A percentile compares a stretch with the other conserved stretches of the same genome.
phyloP scores from a whole-genome alignment of 1,284 basidiomycete species.

The Neolentinus lepideus region DNA sequence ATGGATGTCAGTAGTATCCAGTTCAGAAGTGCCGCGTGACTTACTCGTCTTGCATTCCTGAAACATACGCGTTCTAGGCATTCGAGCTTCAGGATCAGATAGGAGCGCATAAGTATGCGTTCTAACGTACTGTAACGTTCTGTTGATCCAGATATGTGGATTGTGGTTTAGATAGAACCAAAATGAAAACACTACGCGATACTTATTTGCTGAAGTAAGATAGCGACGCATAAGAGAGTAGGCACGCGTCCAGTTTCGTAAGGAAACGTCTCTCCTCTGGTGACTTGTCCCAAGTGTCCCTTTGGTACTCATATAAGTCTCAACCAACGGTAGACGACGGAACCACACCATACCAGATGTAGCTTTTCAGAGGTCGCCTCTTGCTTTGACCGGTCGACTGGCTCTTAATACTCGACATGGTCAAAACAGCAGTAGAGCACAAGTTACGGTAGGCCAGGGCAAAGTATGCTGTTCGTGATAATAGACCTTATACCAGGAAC shows the following conservation, averaged over 20 bases:
- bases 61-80: slow-evolving; percentile 32
- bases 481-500: neutral
- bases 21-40: slow-evolving; percentile 8
- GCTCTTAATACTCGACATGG: neutral
- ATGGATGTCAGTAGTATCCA: neutral
- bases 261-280: slow-evolving; percentile 31
- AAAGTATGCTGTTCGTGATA: neutral
- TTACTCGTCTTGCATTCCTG: slow-evolving; percentile 35
- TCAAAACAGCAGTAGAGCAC: neutral
- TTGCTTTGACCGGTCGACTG: neutral
- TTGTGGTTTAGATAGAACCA: slow-evolving; percentile 7
- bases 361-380: slow-evolving; percentile 11
- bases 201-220: slow-evolving; percentile 36
- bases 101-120: no score
- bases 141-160: slow-evolving; percentile 31
- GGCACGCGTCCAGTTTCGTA: slow-evolving; percentile 28
- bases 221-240: slow-evolving; percentile 30
- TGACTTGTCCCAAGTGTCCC: slow-evolving; percentile 36
- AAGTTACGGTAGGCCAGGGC: neutral
- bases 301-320: no score
- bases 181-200: neutral
- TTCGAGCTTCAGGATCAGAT: neutral
- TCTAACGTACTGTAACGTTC: slow-evolving; percentile 28
- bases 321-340: no score
- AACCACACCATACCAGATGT: slow-evolving; percentile 6